Percentiles rank a stretch among this genome's conserved stretches.
Conservation (phyloP, 495 filamentous ascomycete genomes). For the Neurospora sp. region DNA sequence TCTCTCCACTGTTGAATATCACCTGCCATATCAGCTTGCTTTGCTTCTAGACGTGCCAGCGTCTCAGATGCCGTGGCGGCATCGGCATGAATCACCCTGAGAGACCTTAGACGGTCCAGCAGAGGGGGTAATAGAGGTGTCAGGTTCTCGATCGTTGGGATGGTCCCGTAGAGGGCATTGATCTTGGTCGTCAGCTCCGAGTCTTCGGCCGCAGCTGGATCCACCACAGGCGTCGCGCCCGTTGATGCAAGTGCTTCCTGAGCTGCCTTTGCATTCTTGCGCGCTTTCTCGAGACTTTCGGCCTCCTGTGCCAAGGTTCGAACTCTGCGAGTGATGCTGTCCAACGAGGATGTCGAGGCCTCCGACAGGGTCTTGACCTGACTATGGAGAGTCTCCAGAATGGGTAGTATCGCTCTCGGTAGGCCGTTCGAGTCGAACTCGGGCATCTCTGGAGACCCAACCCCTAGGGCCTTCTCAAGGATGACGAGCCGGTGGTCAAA, state of each 20-base stretch:
- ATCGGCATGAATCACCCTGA: slow-evolving; percentile 76
- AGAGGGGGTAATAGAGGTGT: slow-evolving; percentile 77
- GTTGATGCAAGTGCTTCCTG: slow-evolving; percentile 47
- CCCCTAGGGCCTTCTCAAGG: slow-evolving; percentile 74
- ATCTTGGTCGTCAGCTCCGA: slow-evolving; percentile 74
- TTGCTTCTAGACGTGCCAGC: slow-evolving; percentile 63
- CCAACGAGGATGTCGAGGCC: slow-evolving; percentile 56
- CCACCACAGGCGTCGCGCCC: slow-evolving; percentile 27
- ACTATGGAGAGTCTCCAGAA: slow-evolving; percentile 67
- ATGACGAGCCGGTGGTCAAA: slow-evolving; percentile 72
- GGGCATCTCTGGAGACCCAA: slow-evolving; percentile 57
- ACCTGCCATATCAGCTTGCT: slow-evolving; percentile 69
- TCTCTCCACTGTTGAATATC: slow-evolving; percentile 85
- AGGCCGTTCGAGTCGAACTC: slow-evolving; percentile 48
- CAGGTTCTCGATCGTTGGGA: slow-evolving; percentile 82
- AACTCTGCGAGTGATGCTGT: slow-evolving; percentile 63
- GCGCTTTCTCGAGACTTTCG: slow-evolving; percentile 62
- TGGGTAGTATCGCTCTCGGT: slow-evolving; percentile 61
- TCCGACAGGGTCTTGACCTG: slow-evolving; percentile 56
- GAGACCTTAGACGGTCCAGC: slow-evolving; percentile 72
- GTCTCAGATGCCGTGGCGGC: slow-evolving; percentile 78
- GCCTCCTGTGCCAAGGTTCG: slow-evolving; percentile 69
- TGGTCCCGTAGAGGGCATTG: slow-evolving; percentile 80
- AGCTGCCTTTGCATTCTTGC: slow-evolving; percentile 58
- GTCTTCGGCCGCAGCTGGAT: slow-evolving; percentile 26